Evolutionary conservation across 140 eudicot species (phyloP).

Genomic region (Cichorium intybus): DNA sequence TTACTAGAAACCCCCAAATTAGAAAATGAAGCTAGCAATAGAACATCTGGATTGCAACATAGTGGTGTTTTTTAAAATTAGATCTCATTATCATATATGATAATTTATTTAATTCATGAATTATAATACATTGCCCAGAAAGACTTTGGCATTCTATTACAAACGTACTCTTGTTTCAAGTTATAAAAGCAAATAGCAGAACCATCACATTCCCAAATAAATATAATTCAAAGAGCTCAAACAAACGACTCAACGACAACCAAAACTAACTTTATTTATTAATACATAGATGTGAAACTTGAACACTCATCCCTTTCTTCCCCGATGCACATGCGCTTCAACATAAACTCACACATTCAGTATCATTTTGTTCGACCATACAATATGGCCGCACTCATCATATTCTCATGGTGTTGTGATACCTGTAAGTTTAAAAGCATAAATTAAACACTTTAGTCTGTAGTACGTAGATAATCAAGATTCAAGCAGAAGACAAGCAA

Average conservation of each 20-base stretch:
- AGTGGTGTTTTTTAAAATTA: no score
- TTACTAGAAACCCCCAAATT: no score
- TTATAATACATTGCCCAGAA: no score
- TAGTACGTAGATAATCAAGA: neutral
- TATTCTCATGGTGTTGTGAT: constrained; percentile 20
- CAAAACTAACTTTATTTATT: neutral
- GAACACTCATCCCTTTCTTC: neutral
- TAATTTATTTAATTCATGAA: no score
- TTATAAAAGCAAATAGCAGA: neutral
- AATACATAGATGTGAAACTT: neutral
- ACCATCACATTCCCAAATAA: neutral
- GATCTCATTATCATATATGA: no score
- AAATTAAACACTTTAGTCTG: neutral
- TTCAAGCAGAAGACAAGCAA: neutral
- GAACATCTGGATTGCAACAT: no score
- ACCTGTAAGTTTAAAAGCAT: constrained; percentile 3
- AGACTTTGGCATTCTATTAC: neutral
- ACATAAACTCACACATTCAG: neutral
- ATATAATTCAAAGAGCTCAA: neutral
- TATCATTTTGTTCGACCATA: neutral
- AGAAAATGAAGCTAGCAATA: no score
- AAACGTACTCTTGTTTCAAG: neutral
- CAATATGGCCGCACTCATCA: no score
- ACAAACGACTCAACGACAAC: neutral
- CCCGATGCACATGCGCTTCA: neutral